These are phyloP conservation scores for Phoma sp. DNA, from an alignment of 2,329 filamentous ascomycete genomes.

Conservation along the genomic window DNA sequence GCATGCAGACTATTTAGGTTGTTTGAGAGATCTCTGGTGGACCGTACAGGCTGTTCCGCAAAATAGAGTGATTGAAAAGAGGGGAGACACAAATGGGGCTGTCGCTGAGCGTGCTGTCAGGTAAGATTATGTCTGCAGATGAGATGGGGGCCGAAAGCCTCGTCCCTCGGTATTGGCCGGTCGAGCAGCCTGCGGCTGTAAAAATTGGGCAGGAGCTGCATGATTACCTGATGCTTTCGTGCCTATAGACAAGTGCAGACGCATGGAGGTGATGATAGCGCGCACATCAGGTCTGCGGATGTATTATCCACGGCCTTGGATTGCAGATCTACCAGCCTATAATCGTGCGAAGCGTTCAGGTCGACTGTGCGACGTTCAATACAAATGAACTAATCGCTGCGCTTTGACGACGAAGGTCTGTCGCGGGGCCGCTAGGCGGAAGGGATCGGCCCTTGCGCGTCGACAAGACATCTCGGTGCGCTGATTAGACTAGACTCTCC, in stretches of 20 bases:
- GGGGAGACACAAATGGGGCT: neutral
- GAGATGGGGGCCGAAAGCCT: constrained; percentile 1
- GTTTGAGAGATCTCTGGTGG: too few relatives aligned
- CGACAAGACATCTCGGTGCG: neutral
- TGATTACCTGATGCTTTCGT: neutral
- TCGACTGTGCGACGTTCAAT: neutral
- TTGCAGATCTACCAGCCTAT: neutral
- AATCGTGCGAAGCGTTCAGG: neutral
- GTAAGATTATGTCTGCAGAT: neutral
- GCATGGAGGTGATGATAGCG: neutral
- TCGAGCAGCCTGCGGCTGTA: constrained; percentile 1
- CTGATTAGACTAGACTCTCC: neutral
- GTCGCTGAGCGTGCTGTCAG: neutral
- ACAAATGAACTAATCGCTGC: too few relatives aligned
- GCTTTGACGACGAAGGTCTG: neutral
- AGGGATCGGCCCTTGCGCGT: neutral
- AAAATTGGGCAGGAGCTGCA: neutral
- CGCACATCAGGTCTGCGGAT: neutral
- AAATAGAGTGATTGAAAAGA: neutral
- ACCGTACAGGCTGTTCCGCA: too few relatives aligned
- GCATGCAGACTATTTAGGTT: neutral
- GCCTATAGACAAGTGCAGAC: neutral
- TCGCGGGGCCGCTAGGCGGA: neutral
- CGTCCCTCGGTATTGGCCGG: neutral
- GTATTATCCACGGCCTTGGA: neutral